These are phyloP conservation scores for Puya raimondii DNA, from an alignment of 176 grass and related monocot genomes.

Conservation along the genomic window DNA sequence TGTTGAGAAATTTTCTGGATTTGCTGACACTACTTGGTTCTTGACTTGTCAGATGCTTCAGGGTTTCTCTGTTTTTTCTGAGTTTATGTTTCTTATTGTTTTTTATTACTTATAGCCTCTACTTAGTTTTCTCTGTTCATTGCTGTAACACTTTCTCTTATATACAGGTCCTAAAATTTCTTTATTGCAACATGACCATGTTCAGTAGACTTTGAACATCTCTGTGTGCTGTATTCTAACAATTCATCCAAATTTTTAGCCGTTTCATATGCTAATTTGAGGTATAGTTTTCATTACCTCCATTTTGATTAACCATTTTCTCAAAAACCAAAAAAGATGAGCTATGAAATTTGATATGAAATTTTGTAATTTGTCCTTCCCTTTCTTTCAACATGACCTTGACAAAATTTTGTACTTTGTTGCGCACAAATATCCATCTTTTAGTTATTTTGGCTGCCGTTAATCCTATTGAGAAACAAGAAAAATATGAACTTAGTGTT, in stretches of 20 bases:
- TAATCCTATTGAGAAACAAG: constrained; percentile 6
- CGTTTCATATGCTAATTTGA: background rate
- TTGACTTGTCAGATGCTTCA: too few species aligned
- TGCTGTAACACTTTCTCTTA: too few species aligned
- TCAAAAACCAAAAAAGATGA: too few species aligned
- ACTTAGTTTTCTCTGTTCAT: too few species aligned
- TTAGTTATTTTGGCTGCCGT: background rate
- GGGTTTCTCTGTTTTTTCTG: too few species aligned
- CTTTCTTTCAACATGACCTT: background rate
- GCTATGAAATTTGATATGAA: too few species aligned
- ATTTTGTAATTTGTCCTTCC: background rate
- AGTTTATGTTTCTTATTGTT: too few species aligned
- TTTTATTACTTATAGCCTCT: too few species aligned
- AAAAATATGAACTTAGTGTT: background rate
- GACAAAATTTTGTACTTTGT: constrained; percentile 3
- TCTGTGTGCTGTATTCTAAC: background rate
- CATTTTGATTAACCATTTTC: too few species aligned
- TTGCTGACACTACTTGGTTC: too few species aligned
- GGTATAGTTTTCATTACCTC: background rate
- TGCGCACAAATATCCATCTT: background rate
- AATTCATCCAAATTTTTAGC: background rate
- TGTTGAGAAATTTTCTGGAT: too few species aligned
- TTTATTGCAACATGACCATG: background rate
- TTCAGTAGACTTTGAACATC: background rate
- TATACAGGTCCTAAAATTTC: too few species aligned